Evolutionary conservation across 768 basidiomycete species (phyloP).

Genomic region (Amanita muscaria): DNA sequence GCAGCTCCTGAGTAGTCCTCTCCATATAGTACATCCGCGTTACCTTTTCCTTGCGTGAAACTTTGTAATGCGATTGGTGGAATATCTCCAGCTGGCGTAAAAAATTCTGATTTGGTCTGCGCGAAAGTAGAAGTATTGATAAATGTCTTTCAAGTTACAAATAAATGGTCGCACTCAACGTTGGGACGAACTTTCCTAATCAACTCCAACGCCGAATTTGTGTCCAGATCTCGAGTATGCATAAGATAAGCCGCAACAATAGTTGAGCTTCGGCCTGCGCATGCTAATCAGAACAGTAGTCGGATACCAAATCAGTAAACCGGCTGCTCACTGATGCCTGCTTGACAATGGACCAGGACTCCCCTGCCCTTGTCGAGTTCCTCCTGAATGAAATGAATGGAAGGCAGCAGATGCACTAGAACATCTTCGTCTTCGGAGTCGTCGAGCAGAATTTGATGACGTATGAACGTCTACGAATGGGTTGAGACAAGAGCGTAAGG

Average conservation of each 20-base stretch:
- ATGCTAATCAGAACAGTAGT: not conserved
- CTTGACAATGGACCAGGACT: constrained; percentile 86
- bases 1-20: constrained; percentile 59
- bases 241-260: constrained; percentile 87
- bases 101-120: constrained; percentile 83
- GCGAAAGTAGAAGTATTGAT: not conserved
- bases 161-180: constrained; percentile 48
- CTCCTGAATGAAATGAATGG: constrained; percentile 75
- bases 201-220: constrained; percentile 55
- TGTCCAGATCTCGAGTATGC: constrained; percentile 53
- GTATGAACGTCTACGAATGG: constrained; percentile 66
- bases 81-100: constrained; percentile 75
- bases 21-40: constrained; percentile 83
- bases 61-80: constrained; percentile 59
- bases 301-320: not conserved
- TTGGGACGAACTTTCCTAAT: constrained; percentile 59
- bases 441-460: constrained; percentile 71
- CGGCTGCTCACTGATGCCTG: constrained; percentile 67
- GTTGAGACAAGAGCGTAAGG: too few species aligned
- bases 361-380: constrained; percentile 69
- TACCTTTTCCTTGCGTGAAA: constrained; percentile 56
- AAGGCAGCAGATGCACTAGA: constrained; percentile 66
- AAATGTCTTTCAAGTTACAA: not conserved
- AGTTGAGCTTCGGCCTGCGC: constrained; percentile 69
- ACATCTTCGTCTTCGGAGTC: constrained; percentile 72